Percentiles rank a stretch among this genome's conserved stretches.
phyloP scores from a whole-genome alignment of 2,329 filamentous ascomycete genomes.

The Thelonectria blattea region DNA sequence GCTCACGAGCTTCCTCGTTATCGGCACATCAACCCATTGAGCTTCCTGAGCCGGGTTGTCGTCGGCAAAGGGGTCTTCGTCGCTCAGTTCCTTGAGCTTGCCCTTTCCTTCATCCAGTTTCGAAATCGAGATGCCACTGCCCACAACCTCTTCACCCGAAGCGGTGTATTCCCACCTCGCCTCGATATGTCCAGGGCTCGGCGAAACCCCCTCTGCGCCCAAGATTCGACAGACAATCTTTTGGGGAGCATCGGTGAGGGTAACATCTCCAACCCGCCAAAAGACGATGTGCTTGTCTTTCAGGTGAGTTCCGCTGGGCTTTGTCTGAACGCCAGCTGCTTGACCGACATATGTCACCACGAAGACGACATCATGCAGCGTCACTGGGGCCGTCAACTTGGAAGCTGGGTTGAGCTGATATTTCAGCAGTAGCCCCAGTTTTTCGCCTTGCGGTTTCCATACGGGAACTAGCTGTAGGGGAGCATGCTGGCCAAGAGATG shows the following conservation, averaged over 20 bases:
- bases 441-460: slow-evolving; percentile 85
- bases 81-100: slow-evolving; percentile 58
- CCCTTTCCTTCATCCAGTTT: slow-evolving; percentile 56
- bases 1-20: slow-evolving; percentile 70
- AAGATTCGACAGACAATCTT: slow-evolving; percentile 85
- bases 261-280: slow-evolving; percentile 81
- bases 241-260: slow-evolving; percentile 66
- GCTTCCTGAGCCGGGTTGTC: slow-evolving; percentile 38
- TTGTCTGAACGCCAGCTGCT: slow-evolving; percentile 74
- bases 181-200: slow-evolving; percentile 78
- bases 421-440: slow-evolving; percentile 83
- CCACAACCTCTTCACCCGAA: slow-evolving; percentile 50
- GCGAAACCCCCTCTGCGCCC: slow-evolving; percentile 72
- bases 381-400: slow-evolving; percentile 49
- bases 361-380: slow-evolving; percentile 74
- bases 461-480: slow-evolving; percentile 75
- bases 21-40: slow-evolving; percentile 71
- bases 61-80: slow-evolving; percentile 74
- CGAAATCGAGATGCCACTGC: slow-evolving; percentile 71
- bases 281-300: slow-evolving; percentile 79
- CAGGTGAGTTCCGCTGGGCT: slow-evolving; percentile 79
- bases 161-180: slow-evolving; percentile 74
- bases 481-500: slow-evolving; percentile 60
- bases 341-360: slow-evolving; percentile 74
- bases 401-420: slow-evolving; percentile 82